phyloP scores from a whole-genome alignment of 306 rosid species.

The Neltuma alba region DNA sequence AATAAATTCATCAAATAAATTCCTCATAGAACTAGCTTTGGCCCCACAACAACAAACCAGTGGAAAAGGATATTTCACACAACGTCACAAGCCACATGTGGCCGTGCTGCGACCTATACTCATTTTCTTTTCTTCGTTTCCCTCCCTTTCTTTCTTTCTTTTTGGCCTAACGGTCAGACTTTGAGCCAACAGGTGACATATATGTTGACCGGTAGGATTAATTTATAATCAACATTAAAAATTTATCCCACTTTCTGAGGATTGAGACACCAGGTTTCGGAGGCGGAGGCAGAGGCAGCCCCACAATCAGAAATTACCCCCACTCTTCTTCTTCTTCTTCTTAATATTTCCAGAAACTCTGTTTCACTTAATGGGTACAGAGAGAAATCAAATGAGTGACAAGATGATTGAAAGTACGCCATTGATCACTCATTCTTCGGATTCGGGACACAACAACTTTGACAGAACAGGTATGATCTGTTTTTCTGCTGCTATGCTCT shows the following conservation, averaged over 20 bases:
- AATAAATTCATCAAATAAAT: too few species aligned
- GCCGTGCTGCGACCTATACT: neutral
- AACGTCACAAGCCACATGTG: neutral
- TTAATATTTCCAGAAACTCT: neutral
- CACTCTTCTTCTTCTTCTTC: neutral
- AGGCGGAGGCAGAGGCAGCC: neutral
- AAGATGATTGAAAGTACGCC: neutral
- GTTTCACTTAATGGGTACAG: neutral
- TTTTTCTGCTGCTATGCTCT: neutral
- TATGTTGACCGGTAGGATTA: neutral
- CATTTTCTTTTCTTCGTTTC: neutral
- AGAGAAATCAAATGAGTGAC: slow-evolving; percentile 19
- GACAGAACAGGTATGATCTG: slow-evolving; percentile 34
- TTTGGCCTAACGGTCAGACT: neutral
- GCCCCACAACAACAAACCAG: neutral
- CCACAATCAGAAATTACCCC: neutral
- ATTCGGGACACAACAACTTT: neutral
- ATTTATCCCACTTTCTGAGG: neutral
- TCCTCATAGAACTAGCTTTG: too few species aligned
- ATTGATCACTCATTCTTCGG: neutral
- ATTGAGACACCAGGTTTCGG: neutral
- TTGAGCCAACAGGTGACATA: neutral
- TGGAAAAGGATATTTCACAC: too few species aligned
- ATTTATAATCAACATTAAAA: neutral
- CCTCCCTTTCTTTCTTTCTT: too few species aligned